Conservation (phyloP, 257 asterid genomes). For the Anisodus tanguticus region DNA sequence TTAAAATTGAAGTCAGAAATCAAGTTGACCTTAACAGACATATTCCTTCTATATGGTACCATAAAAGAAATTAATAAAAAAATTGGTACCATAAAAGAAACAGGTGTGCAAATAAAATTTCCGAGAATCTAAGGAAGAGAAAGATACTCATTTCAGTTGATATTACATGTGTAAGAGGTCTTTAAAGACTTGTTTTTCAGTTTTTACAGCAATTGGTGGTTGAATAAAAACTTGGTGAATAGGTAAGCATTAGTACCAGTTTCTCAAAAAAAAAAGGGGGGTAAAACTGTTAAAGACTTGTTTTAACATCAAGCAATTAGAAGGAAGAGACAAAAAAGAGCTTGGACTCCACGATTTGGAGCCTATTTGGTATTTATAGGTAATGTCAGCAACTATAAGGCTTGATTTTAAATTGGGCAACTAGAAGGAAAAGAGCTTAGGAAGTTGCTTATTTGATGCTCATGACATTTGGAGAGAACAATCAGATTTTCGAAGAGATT, state of each 20-base stretch:
- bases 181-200: no score
- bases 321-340: neutral
- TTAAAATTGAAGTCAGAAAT: conserved; percentile 3
- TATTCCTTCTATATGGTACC: neutral
- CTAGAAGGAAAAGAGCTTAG: neutral
- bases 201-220: neutral
- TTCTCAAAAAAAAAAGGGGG: no score
- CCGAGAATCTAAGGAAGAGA: neutral
- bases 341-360: neutral
- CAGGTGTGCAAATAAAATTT: neutral
- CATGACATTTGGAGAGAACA: conserved; percentile 12
- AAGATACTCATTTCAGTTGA: conserved; percentile 10
- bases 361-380: neutral
- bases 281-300: conserved; percentile 15
- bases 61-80: neutral
- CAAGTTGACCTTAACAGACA: neutral
- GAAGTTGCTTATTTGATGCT: conserved; percentile 22
- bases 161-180: neutral
- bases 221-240: neutral
- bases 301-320: neutral
- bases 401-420: neutral
- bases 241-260: neutral
- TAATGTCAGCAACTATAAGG: neutral
- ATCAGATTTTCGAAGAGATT: neutral
- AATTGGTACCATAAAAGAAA: neutral